Evolutionary conservation across 306 rosid genomes (phyloP).

Genomic region (Fragaria ananassa): DNA sequence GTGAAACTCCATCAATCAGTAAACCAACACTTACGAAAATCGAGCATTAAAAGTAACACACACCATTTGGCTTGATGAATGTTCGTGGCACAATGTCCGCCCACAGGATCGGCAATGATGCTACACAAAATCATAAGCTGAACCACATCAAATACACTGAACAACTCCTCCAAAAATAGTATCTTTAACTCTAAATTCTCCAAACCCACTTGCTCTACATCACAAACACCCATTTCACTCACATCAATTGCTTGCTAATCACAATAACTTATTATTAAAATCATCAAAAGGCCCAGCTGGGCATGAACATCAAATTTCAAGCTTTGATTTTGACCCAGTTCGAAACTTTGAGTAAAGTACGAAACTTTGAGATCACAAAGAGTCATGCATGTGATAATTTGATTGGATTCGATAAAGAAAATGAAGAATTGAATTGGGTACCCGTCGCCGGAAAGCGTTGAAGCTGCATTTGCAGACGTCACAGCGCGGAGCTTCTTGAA

Average conservation of each 20-base stretch:
- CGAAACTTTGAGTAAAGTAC: neutral
- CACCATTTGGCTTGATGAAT: constrained; percentile 85
- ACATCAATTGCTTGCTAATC: neutral
- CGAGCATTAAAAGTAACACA: neutral
- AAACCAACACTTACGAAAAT: neutral
- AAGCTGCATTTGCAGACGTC: constrained; percentile 96
- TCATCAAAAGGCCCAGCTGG: neutral
- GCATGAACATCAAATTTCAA: neutral
- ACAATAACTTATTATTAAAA: neutral
- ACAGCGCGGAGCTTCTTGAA: constrained; percentile 88
- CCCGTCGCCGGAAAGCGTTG: constrained; percentile 95
- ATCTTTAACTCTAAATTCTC: neutral
- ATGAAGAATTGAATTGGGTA: constrained; percentile 10
- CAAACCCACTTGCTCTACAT: neutral
- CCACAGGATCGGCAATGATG: constrained; percentile 96
- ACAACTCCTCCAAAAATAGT: neutral
- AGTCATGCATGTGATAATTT: neutral
- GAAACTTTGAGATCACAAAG: constrained; percentile 7
- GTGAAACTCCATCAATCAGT: constrained; percentile 21
- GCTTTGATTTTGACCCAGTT: neutral
- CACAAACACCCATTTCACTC: neutral
- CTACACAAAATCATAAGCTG: constrained; percentile 41
- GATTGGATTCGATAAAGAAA: neutral
- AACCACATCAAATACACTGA: neutral
- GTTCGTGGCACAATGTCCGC: constrained; percentile 87